Base-by-base conservation (phyloP, 148 eudicot genomes). In the Rhododendron simsii region DNA sequence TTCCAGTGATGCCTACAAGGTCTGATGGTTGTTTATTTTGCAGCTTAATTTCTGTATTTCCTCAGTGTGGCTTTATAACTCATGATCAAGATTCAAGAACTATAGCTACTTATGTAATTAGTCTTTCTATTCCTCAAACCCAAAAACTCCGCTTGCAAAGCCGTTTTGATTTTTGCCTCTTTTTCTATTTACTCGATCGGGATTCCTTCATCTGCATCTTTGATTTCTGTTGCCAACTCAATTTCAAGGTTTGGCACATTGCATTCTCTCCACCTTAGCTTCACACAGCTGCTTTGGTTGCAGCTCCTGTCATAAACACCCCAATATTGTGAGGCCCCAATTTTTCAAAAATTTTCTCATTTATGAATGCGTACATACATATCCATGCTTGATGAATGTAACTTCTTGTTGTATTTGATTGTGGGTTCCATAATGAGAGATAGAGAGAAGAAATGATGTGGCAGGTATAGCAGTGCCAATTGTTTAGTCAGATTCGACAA, bases 241-340 rank as follows among this genome's bases (percentile, higher is more conserved):
- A 76, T 78, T 20, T 87, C 78, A 61, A 95, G 99, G 97, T 95
- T 87, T 95, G 99, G 99, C 93, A 95, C 30, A 96, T 98, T 14
- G 99, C 99, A 39, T 93, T 45, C 97, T 74, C 89, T 94, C 78
- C 95, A 95, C 84, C 99, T 91, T 89, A 95, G 90, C 93, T 95
- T 76, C 99, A 96, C 84, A 94, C 96, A 69, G 94, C 98, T 20
- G 98, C 99, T 47, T 87, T 96, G 81, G 80, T 96, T 84, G 95
- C 94, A 86, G 94, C 96, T 51, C 99, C 99, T 35, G 71, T 92
- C 18, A 91, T 97, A 92, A 84, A 10, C 82, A 92, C 83, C 99
- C 98, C 53, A 91, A 90, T 85, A 88, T 91, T 89, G 99, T 95
- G 90, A 86, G 96, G 51, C 26, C 63, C 23, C 23, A 0, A 14